phyloP scores from a whole-genome alignment of 2,329 filamentous ascomycete genomes.

The Microdochium bolleyi region DNA sequence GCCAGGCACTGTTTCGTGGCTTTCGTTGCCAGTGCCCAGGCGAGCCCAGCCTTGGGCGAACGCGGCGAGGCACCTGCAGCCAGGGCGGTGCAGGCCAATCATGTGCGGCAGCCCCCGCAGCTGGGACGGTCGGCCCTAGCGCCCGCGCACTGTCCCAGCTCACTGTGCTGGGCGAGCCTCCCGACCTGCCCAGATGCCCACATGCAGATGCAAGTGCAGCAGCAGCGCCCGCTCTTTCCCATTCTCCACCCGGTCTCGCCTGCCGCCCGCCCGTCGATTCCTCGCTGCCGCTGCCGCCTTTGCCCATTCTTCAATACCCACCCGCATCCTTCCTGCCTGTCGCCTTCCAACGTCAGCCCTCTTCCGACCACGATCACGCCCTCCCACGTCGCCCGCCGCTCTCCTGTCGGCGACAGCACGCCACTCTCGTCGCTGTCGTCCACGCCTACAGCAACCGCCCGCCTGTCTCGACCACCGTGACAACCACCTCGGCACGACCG shows the following conservation, averaged over 20 bases:
- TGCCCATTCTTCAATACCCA: slow-evolving; percentile 1
- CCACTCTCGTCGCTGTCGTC: not conserved
- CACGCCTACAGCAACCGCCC: not conserved
- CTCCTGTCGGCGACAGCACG: not conserved
- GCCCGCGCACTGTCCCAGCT: not conserved
- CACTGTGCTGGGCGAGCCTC: no score
- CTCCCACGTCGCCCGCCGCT: not conserved
- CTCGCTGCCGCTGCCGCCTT: not conserved
- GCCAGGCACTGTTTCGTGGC: no score
- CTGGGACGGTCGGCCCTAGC: not conserved
- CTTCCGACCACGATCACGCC: not conserved
- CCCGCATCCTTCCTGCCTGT: not conserved
- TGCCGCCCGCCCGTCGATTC: not conserved
- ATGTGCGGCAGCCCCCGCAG: not conserved
- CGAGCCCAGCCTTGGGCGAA: not conserved
- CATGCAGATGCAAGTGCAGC: no score
- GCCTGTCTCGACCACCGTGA: no score
- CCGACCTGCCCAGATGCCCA: not conserved
- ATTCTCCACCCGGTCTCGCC: not conserved
- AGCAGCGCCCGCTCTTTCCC: no score
- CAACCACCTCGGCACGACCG: no score
- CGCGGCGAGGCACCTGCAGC: not conserved
- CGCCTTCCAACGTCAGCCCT: not conserved
- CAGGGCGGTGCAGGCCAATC: not conserved
- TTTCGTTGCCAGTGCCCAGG: no score